Base-by-base conservation (phyloP, 768 basidiomycete species). In the Naganishia onofrii region DNA sequence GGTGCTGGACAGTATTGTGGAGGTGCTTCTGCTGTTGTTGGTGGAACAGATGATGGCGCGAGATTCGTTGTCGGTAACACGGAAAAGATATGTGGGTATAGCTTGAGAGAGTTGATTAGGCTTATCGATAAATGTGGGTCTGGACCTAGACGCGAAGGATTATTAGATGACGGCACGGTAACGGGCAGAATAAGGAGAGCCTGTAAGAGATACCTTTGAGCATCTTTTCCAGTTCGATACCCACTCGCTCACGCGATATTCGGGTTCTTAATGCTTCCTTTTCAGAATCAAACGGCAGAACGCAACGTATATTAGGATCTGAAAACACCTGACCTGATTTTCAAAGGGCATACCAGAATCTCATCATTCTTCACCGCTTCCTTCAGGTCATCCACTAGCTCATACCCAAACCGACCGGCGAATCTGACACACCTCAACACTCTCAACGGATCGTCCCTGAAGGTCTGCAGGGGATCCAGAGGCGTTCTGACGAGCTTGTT, bases 221-320 rank as follows among this genome's bases (percentile, higher is more conserved):
- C 91, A 97, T 98, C 80, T 98, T 99, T 72, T 90, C 86, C 17
- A 98, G 76, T 80, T 99, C 96, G 72, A 90, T 90, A 0, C 94
- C 94, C 6, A 93, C 87, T 21, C 96, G 86, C 82, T 98, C 96
- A 64, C 92, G 86, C 38, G 90, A 89, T 55, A 99, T 90, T 78
- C 97, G 96, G 1, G 83, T 84, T 12, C 86, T 82, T 19, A 96
- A 81, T 0, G 88, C 90, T 57, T 85, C 82, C 92, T 86, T 75
- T 48, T 34, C 2, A 7, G 48, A 51, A 26, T n/a, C 46, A 46
- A 17, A 46, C 21, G 28, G 71, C 66, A 67, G 12, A 89, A 70
- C 66, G 66, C 10, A 89, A 90, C 83, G 90, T 89, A 52, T 92
- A 17, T 63, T 26, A 58, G 57, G 29, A n/a, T 38, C 3, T 3